These are phyloP conservation scores for Thalassiosira allenii DNA, from an alignment of 352 stramenopile genomes.

Conservation along the genomic window DNA sequence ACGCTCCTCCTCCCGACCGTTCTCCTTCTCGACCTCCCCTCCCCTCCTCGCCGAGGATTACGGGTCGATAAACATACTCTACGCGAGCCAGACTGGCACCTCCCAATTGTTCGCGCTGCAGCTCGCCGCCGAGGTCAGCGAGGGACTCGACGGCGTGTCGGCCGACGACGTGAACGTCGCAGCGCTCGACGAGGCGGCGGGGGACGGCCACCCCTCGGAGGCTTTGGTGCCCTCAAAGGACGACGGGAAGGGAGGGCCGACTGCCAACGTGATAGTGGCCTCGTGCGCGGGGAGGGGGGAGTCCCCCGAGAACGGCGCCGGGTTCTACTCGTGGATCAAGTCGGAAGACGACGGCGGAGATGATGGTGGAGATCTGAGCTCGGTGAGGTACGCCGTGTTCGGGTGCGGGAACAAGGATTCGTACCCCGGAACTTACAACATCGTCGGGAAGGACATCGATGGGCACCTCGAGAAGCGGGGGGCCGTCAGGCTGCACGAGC, in stretches of 20 bases:
- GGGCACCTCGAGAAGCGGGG: constrained; percentile 62
- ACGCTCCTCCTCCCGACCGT: no score
- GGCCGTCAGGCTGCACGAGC: constrained; percentile 38
- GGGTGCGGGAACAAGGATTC: constrained; percentile 64
- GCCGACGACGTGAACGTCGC: constrained; percentile 50
- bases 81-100: constrained; percentile 74
- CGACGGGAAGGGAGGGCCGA: no score
- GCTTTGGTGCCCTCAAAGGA: not conserved
- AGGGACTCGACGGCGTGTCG: not conserved
- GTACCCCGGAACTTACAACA: constrained; percentile 76
- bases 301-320: constrained; percentile 61
- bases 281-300: constrained; percentile 64
- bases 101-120: constrained; percentile 75
- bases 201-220: constrained; percentile 35
- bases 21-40: no score
- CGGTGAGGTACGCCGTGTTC: constrained; percentile 72
- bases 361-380: constrained; percentile 3
- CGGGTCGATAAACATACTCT: no score
- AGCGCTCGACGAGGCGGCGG: constrained; percentile 34
- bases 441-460: constrained; percentile 68
- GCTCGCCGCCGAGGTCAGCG: constrained; percentile 50
- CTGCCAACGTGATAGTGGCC: constrained; percentile 6
- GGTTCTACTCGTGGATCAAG: constrained; percentile 72
- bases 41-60: no score
- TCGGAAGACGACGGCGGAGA: constrained; percentile 1